Conservation (phyloP, 2,329 filamentous ascomycete genomes). For the Colletotrichum destructivum region DNA sequence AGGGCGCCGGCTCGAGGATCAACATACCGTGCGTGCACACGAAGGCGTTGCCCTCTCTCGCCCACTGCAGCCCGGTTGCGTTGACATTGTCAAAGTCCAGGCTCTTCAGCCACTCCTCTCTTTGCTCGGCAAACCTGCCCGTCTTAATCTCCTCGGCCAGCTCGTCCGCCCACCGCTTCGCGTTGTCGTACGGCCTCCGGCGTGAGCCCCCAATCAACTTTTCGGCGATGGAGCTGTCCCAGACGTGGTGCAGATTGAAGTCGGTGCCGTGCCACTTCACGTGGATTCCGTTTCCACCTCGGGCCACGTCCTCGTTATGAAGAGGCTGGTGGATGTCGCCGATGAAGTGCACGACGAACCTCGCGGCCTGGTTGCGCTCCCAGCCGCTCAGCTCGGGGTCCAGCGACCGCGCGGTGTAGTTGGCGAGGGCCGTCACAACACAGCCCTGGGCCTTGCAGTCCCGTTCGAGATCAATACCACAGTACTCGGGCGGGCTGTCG, state of each 20-base stretch:
- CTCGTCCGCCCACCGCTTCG: conserved; percentile 69
- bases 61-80: conserved; percentile 74
- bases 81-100: conserved; percentile 68
- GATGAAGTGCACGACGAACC: conserved; percentile 78
- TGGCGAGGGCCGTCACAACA: conserved; percentile 72
- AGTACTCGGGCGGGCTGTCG: conserved; percentile 71
- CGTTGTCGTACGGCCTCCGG: conserved; percentile 65
- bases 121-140: conserved; percentile 68
- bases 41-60: conserved; percentile 72
- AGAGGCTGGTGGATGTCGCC: conserved; percentile 80
- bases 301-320: conserved; percentile 74
- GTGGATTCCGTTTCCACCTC: conserved; percentile 78
- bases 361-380: conserved; percentile 72
- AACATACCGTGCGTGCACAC: conserved; percentile 73
- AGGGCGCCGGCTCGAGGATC: conserved; percentile 5
- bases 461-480: conserved; percentile 70
- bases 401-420: conserved; percentile 71
- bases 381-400: conserved; percentile 60
- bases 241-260: conserved; percentile 80
- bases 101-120: conserved; percentile 70
- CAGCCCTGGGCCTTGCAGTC: conserved; percentile 76
- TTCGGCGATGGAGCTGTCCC: conserved; percentile 80
- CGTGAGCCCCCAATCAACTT: conserved; percentile 71
- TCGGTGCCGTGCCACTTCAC: conserved; percentile 72
- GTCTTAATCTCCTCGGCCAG: conserved; percentile 68